A percentile compares a stretch with the other conserved stretches of the same genome.
phyloP scores from a whole-genome alignment of 331 rosid species.

The Spiraea crenata region DNA sequence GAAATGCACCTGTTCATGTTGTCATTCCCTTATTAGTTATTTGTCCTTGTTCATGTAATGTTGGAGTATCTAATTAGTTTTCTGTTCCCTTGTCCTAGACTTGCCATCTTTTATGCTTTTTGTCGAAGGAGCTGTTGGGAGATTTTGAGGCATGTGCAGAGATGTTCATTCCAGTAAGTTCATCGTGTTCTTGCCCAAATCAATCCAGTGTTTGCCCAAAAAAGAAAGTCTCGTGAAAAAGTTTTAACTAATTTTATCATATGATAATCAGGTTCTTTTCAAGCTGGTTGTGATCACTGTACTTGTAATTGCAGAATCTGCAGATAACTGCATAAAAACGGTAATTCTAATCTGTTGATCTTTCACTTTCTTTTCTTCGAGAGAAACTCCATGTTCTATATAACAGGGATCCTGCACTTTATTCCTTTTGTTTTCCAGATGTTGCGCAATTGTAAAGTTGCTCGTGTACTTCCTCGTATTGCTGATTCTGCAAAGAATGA shows the following conservation, averaged over 20 bases:
- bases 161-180: constrained; percentile 89
- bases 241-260: constrained; percentile 31
- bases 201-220: not conserved
- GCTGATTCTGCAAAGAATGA: constrained; percentile 93
- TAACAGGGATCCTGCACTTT: constrained; percentile 19
- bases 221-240: not conserved
- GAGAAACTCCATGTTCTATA: not conserved
- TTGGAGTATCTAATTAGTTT: constrained; percentile 11
- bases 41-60: constrained; percentile 7
- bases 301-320: constrained; percentile 98
- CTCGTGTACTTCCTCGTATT: constrained; percentile 90
- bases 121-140: constrained; percentile 97
- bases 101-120: constrained; percentile 88
- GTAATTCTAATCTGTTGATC: constrained; percentile 37
- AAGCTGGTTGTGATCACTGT: constrained; percentile 99
- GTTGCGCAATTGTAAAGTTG: constrained; percentile 96
- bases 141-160: constrained; percentile 97
- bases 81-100: constrained; percentile 55
- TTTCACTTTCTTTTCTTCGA: not conserved
- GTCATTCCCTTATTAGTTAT: not conserved
- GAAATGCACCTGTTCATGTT: not conserved
- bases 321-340: constrained; percentile 98
- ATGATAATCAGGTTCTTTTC: constrained; percentile 90
- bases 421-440: constrained; percentile 49
- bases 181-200: constrained; percentile 22